Evolutionary conservation across 1,284 basidiomycete species (phyloP).

Genomic region (Trichosporon sp.): DNA sequence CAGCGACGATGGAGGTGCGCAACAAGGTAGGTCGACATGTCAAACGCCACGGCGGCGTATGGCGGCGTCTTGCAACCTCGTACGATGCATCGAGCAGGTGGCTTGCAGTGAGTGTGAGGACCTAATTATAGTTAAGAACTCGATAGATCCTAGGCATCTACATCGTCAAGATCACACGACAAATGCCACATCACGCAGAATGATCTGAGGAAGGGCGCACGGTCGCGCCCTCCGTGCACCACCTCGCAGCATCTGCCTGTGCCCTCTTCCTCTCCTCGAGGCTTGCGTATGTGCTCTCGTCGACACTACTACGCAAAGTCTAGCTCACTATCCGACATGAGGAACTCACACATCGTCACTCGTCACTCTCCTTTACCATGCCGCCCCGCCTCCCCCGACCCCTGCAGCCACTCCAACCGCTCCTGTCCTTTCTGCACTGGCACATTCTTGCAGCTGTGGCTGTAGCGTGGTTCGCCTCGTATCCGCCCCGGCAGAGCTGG

Average conservation of each 20-base stretch:
- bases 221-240: background rate
- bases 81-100: too few species aligned
- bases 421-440: background rate
- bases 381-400: background rate
- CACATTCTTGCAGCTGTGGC: background rate
- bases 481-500: background rate
- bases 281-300: background rate
- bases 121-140: too few species aligned
- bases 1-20: too few species aligned
- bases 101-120: too few species aligned
- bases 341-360: background rate
- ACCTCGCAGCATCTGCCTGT: background rate
- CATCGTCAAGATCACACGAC: too few species aligned
- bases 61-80: too few species aligned
- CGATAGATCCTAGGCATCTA: too few species aligned
- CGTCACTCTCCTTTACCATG: background rate
- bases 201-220: background rate
- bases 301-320: too few species aligned
- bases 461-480: background rate
- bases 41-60: too few species aligned
- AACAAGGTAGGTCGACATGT: too few species aligned
- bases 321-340: background rate
- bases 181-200: background rate
- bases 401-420: background rate
- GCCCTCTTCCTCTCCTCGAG: background rate